These are phyloP conservation scores for Myrmaecium sp. DNA, from an alignment of 2,329 filamentous ascomycete genomes.

Conservation along the genomic window DNA sequence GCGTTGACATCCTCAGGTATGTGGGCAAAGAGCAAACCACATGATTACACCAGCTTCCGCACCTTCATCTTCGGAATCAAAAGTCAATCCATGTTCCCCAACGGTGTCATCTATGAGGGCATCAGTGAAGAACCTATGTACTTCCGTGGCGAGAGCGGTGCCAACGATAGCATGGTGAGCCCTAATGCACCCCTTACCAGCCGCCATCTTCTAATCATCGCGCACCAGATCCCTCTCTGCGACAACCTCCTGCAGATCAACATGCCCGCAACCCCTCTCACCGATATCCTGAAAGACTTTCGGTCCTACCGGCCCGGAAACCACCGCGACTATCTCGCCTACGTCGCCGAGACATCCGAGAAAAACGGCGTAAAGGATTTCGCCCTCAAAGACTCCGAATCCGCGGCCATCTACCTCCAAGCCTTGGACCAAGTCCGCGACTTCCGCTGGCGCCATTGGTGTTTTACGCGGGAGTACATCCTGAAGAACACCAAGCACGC, in stretches of 20 bases:
- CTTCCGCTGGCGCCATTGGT: constrained; percentile 75
- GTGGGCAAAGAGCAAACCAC: constrained; percentile 78
- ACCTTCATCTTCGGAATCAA: constrained; percentile 97
- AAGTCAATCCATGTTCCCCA: constrained; percentile 81
- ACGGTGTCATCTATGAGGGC: constrained; percentile 80
- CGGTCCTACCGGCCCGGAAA: constrained; percentile 76
- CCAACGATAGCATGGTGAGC: constrained; percentile 74
- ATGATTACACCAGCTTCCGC: constrained; percentile 74
- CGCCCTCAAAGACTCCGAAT: constrained; percentile 45
- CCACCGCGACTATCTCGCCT: constrained; percentile 68
- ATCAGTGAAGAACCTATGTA: constrained; percentile 57
- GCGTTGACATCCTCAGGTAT: constrained; percentile 36
- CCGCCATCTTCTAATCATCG: neutral
- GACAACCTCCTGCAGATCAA: constrained; percentile 74
- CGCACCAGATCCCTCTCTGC: constrained; percentile 54
- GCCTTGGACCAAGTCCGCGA: constrained; percentile 58
- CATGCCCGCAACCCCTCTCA: constrained; percentile 82
- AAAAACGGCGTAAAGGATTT: constrained; percentile 40
- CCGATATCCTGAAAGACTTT: constrained; percentile 77
- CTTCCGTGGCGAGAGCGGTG: constrained; percentile 84
- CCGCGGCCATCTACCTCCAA: constrained; percentile 27
- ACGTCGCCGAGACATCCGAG: constrained; percentile 40
- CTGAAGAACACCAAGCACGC: constrained; percentile 61
- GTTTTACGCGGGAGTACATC: constrained; percentile 72
- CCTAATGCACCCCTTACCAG: neutral